A percentile compares a stretch with the other conserved stretches of the same genome.
phyloP scores from a whole-genome alignment of 2,329 filamentous ascomycete genomes.

The Macroventuria anomochaeta region DNA sequence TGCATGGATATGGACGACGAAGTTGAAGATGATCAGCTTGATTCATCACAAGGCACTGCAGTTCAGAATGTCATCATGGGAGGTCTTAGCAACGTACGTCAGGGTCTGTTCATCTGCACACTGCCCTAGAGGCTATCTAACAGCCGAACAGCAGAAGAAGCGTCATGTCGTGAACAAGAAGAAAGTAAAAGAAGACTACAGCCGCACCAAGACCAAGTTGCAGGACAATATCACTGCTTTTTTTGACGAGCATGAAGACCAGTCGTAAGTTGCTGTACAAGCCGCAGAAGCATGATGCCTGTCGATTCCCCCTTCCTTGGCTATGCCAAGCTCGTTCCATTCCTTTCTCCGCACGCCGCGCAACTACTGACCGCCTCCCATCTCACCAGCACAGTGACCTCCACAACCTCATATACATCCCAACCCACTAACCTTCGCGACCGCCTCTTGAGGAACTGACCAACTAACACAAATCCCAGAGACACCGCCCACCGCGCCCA shows the following conservation, averaged over 20 bases:
- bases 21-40: conserved; percentile 6
- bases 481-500: conserved; percentile 30
- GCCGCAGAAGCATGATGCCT: background rate
- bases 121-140: background rate
- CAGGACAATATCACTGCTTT: conserved; percentile 28
- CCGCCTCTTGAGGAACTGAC: background rate
- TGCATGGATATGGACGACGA: conserved; percentile 9
- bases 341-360: background rate
- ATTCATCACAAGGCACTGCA: conserved; percentile 14
- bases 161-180: conserved; percentile 29
- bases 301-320: background rate
- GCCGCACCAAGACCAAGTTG: conserved; percentile 8
- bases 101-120: background rate
- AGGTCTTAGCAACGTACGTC: conserved; percentile 35
- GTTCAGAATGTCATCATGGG: conserved; percentile 28
- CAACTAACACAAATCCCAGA: conserved; percentile 19
- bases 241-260: conserved; percentile 34
- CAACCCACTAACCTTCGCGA: background rate
- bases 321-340: background rate
- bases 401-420: background rate
- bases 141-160: conserved; percentile 34
- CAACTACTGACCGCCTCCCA: background rate
- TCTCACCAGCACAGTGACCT: background rate
- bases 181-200: conserved; percentile 30
- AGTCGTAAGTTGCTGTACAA: conserved; percentile 33